Evolutionary conservation across 2,329 filamentous ascomycete genomes (phyloP), one percentile per base, ranked within the genome.

Genomic region (Cordyceps tenuipes): DNA sequence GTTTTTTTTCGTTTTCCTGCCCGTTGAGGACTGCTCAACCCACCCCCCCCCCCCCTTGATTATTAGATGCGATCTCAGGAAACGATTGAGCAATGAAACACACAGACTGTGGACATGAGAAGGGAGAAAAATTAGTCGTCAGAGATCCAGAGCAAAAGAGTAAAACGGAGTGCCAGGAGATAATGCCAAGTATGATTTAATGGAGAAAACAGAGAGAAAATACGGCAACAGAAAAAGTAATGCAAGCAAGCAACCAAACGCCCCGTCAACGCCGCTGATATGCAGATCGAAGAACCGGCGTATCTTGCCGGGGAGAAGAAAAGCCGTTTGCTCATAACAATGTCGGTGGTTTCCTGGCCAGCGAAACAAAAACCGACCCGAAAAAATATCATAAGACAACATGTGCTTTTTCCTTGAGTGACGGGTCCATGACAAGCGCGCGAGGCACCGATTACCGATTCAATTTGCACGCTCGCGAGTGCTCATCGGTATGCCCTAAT

Each of bases 401-500:
- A 34, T 41, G 44, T 29, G 29, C 34, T 49, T 31, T 19, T 50
- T 29, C 44, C 29, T 36, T 56, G 26, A 48, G 29, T 26, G 44
- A 39, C 23, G 5, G 31, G 29, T 19, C n/a, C 15, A 13, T 29
- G 5, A 8, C 6, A 29, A 21, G 43, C 6, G 34, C 29, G 17
- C 39, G 41, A 43, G 13, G 44, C 52, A 13, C 55, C 26, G 4
- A 26, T 50, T 59, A 59, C 15, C 48, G 41, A 15, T 43, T 46
- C 39, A 41, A 13, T 39, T 62, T 52, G 62, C 70, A 62, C 60
- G 67, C 66, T 62, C 59, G 57, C 2, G 66, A 64, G 49, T 65
- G 67, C 57, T 70, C 68, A 23, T 67, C 68, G 13, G 66, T 69
- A 36, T 72, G 71, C n/a, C 68, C 70, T 8, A 72, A 74, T 57